A percentile compares a stretch with the other conserved stretches of the same genome.
Conservation (phyloP, 306 rosid species). For the Boehmeria nivea region DNA sequence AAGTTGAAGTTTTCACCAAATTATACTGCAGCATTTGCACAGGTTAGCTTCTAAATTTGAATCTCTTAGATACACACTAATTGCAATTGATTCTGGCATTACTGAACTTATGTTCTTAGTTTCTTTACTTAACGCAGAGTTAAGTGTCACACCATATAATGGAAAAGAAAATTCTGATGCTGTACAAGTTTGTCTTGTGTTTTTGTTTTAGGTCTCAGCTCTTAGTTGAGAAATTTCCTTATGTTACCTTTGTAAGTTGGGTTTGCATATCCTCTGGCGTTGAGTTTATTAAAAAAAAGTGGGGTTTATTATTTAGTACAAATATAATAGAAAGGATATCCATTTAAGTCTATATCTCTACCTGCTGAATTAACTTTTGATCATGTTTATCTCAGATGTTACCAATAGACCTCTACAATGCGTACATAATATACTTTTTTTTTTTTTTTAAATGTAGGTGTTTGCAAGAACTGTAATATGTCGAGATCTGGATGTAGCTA, state of each 20-base stretch:
- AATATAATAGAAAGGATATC: not conserved
- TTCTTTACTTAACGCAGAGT: not conserved
- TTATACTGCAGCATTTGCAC: conserved; percentile 63
- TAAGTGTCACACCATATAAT: not conserved
- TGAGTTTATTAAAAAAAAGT: no score
- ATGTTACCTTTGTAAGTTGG: no score
- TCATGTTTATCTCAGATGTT: not conserved
- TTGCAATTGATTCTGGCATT: not conserved
- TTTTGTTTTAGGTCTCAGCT: no score
- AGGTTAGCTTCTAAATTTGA: conserved; percentile 61
- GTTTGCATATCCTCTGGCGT: no score
- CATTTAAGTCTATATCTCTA: not conserved
- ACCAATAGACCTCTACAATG: no score
- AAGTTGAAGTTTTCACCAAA: conserved; percentile 56
- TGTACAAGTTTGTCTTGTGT: no score
- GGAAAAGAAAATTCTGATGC: not conserved
- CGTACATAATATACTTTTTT: no score
- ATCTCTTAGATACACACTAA: no score
- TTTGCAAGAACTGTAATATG: conserved; percentile 95
- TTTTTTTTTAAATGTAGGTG: conserved; percentile 37
- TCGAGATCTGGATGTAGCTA: conserved; percentile 89
- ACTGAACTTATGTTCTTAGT: no score
- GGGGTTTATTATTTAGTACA: no score
- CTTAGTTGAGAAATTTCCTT: no score
- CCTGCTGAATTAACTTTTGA: conserved; percentile 3